Conservation (phyloP, 169 alveolate species). For the Plasmodium reichenowi region DNA sequence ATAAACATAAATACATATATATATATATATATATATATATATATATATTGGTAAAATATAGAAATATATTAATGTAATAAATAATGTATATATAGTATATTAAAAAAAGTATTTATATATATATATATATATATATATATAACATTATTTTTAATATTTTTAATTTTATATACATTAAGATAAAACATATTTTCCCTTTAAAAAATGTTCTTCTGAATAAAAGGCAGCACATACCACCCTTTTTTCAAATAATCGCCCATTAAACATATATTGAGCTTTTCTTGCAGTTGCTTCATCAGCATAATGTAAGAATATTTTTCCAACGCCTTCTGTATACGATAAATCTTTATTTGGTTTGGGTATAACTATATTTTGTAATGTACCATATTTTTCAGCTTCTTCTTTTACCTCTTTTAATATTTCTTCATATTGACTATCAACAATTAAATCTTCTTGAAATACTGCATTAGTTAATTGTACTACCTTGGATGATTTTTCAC, state of each 20-base stretch:
- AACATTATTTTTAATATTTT: background rate
- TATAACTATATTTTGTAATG: conserved; percentile 88
- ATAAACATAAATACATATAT: no score
- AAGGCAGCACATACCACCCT: conserved; percentile 93
- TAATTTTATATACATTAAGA: conserved; percentile 62
- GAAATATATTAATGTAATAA: background rate
- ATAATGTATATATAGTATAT: background rate
- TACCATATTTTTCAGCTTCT: conserved; percentile 91
- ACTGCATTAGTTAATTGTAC: conserved; percentile 90
- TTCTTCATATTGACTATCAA: conserved; percentile 87
- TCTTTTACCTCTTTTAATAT: conserved; percentile 83
- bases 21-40: background rate
- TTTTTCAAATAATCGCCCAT: conserved; percentile 90
- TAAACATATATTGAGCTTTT: conserved; percentile 91
- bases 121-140: no score
- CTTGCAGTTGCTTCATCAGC: conserved; percentile 88
- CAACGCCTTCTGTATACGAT: conserved; percentile 87
- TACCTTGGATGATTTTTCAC: conserved; percentile 89
- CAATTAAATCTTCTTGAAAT: conserved; percentile 89
- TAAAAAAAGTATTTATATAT: conserved; percentile 5
- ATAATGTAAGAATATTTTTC: conserved; percentile 88
- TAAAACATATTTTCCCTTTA: conserved; percentile 87
- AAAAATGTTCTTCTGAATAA: conserved; percentile 87
- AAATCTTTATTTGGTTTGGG: conserved; percentile 88
- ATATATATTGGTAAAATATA: background rate